Evolutionary conservation across 2,329 filamentous ascomycete genomes (phyloP).

Genomic region (Colletotrichum lentis): DNA sequence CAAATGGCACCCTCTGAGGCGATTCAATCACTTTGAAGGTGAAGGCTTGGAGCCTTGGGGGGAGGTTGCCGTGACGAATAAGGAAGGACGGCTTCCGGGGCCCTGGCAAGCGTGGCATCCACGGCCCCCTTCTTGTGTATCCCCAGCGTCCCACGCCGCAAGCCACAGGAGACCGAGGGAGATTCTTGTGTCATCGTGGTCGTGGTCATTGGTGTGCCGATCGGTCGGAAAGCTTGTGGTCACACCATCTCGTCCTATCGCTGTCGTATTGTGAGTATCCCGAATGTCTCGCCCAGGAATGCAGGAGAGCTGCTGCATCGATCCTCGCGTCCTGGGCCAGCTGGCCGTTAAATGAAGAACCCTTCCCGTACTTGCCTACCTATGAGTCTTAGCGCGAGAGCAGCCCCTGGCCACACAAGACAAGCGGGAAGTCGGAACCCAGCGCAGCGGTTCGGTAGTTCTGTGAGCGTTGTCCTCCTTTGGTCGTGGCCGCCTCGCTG

Average conservation of each 20-base stretch:
- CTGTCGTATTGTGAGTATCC: neutral
- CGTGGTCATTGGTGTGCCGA: conserved; percentile 30
- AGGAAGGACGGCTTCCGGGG: conserved; percentile 15
- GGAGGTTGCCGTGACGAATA: conserved; percentile 10
- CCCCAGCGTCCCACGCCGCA: conserved; percentile 19
- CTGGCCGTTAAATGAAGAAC: conserved; percentile 13
- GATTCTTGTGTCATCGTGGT: neutral
- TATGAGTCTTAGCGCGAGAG: neutral
- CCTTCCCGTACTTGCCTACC: conserved; percentile 7
- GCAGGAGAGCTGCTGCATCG: conserved; percentile 16
- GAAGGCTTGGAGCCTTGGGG: neutral
- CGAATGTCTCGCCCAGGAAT: conserved; percentile 31
- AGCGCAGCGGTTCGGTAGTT: conserved; percentile 23
- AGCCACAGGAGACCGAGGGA: conserved; percentile 9
- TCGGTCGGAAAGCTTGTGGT: conserved; percentile 14
- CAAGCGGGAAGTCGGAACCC: conserved; percentile 27
- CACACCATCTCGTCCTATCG: conserved; percentile 12
- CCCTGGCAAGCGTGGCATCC: neutral
- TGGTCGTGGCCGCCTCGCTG: conserved; percentile 20
- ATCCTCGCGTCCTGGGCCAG: neutral
- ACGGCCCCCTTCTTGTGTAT: neutral
- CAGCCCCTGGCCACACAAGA: conserved; percentile 11
- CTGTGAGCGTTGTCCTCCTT: neutral
- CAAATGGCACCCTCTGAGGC: conserved; percentile 8
- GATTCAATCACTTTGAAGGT: neutral